These are phyloP conservation scores for Graphilbum sp. DNA, from an alignment of 2,329 filamentous ascomycete species.

Conservation along the genomic window DNA sequence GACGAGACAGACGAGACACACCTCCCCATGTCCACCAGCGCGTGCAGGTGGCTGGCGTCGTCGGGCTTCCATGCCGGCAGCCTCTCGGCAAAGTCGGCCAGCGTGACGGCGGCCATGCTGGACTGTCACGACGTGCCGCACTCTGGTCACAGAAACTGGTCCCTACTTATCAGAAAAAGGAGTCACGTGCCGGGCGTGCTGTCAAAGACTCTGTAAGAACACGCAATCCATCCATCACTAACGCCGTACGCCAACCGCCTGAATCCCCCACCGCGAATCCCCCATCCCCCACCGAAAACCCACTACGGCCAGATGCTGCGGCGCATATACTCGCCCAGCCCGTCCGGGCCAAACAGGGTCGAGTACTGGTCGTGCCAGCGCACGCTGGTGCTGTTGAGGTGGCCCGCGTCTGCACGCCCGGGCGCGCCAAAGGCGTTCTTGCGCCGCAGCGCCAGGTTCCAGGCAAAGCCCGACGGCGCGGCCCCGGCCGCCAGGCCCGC, in stretches of 20 bases:
- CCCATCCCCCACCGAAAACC: too few species aligned
- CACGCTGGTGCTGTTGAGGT: constrained; percentile 8
- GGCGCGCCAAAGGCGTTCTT: constrained; percentile 12
- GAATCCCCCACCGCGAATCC: too few species aligned
- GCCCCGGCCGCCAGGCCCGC: constrained; percentile 26
- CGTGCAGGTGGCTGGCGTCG: constrained; percentile 32
- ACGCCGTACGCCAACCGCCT: too few species aligned
- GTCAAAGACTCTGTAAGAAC: too few species aligned
- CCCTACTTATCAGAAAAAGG: too few species aligned
- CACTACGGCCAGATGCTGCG: constrained; percentile 14
- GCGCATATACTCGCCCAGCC: constrained; percentile 8
- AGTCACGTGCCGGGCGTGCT: too few species aligned
- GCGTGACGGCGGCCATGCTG: constrained; percentile 27
- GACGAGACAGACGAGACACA: constrained; percentile 12
- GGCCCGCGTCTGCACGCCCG: constrained; percentile 1
- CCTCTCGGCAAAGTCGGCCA: constrained; percentile 32
- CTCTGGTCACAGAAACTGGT: too few species aligned
- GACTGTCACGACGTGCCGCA: constrained; percentile 13
- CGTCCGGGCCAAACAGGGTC: constrained; percentile 14
- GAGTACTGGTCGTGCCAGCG: constrained; percentile 19
- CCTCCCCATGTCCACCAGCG: constrained; percentile 46
- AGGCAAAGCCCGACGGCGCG: constrained; percentile 27
- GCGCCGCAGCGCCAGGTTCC: constrained; percentile 28
- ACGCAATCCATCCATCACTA: background rate
- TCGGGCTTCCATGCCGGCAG: constrained; percentile 31